Percentiles rank a stretch among this genome's conserved stretches.
Conservation (phyloP, 2,329 filamentous ascomycete genomes). For the Colletotrichum brevisporum region DNA sequence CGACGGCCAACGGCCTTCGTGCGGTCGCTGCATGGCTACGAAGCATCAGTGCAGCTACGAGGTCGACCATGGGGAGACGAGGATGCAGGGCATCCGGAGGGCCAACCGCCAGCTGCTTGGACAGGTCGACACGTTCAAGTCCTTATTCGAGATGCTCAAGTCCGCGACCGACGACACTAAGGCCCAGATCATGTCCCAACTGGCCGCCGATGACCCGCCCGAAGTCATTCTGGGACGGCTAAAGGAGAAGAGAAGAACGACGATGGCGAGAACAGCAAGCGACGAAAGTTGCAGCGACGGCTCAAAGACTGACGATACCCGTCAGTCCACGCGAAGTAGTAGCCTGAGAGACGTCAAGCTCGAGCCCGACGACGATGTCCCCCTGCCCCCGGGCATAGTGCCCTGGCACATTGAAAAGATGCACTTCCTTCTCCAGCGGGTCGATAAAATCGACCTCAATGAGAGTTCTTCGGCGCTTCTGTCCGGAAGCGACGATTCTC, state of each 20-base stretch:
- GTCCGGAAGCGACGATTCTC: not conserved
- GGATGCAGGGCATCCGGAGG: conserved; percentile 35
- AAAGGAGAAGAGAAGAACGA: not conserved
- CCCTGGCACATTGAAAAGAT: conserved; percentile 32
- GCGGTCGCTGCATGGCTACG: conserved; percentile 13
- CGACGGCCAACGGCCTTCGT: conserved; percentile 28
- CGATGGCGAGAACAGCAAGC: not conserved
- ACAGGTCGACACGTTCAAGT: conserved; percentile 14
- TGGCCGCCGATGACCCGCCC: conserved; percentile 12
- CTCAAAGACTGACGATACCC: not conserved
- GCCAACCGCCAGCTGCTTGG: conserved; percentile 23
- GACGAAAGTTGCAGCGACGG: not conserved
- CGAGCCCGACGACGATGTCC: conserved; percentile 1
- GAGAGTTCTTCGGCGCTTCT: not conserved
- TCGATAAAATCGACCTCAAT: conserved; percentile 13
- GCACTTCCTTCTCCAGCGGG: conserved; percentile 26
- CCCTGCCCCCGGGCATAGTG: conserved; percentile 1
- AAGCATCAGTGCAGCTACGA: conserved; percentile 27
- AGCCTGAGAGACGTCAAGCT: not conserved
- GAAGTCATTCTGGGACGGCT: conserved; percentile 15
- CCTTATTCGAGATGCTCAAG: conserved; percentile 26
- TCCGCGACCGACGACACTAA: conserved; percentile 9
- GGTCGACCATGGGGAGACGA: conserved; percentile 30
- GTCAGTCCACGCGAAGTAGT: not conserved
- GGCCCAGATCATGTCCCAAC: conserved; percentile 9